These are phyloP conservation scores for Penicillium coprophilum DNA, from an alignment of 495 filamentous ascomycete genomes.

Conservation along the genomic window DNA sequence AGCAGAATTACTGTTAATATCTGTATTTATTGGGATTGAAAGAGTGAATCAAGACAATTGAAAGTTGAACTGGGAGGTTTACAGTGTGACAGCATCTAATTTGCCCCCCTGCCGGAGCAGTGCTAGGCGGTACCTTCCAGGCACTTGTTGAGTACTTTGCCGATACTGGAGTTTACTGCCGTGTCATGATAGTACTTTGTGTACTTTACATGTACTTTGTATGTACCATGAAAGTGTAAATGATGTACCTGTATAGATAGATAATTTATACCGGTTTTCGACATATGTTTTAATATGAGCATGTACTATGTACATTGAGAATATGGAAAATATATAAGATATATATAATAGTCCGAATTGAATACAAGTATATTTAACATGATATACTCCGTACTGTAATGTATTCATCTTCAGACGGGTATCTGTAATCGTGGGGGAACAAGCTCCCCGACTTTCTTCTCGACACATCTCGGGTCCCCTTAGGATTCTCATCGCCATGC, in stretches of 20 bases:
- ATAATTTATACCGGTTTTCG: neutral
- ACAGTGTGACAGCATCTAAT: neutral
- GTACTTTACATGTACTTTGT: neutral
- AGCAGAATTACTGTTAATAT: neutral
- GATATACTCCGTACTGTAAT: too few species aligned
- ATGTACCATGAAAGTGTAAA: neutral
- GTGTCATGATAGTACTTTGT: neutral
- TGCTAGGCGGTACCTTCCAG: neutral
- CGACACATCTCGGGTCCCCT: neutral
- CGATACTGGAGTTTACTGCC: neutral
- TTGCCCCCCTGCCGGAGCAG: neutral
- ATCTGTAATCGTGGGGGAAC: neutral
- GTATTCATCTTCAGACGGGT: too few species aligned
- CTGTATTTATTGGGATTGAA: neutral
- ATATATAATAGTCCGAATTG: too few species aligned
- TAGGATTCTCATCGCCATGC: constrained; percentile 28
- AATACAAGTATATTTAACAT: too few species aligned
- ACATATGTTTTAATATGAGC: too few species aligned
- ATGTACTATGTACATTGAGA: too few species aligned
- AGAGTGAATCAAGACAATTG: neutral
- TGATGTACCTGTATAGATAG: neutral
- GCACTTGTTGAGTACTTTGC: neutral
- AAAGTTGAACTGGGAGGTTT: neutral
- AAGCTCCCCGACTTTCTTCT: neutral
- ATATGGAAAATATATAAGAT: too few species aligned